Base-by-base conservation (phyloP, 2,329 filamentous ascomycete species). In the Scopulariopsis brevicaulis region DNA sequence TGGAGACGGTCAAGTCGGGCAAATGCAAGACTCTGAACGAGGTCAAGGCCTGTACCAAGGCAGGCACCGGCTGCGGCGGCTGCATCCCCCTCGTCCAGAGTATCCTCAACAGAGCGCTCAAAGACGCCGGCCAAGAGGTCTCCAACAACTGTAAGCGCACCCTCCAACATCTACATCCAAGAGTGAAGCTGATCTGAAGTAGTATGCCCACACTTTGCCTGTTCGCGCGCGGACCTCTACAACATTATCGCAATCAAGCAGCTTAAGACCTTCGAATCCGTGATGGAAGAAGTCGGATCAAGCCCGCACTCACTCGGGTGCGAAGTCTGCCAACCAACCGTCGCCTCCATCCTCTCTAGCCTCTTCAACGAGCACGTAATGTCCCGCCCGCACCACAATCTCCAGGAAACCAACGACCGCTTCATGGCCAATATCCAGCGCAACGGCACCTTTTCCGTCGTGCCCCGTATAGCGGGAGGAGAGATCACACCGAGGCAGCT, bases 21-120 rank as follows among this genome's bases (percentile, higher is more conserved):
- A 84, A 80, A 2, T 95, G 90, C 77, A 94, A 88, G 67, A 86
- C 87, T 25, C 81, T 96, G 52, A 86, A 84, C 56, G 87, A 93
- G 58, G 79, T 96, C 67, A 96, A 96, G 71, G 82, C 87, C 1
- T 95, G 90, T 74, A 96, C 91, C n/a, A 96, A 96, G 70, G 90
- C 90, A n/a, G 91, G 91, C 48, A 96, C 89, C 0, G 91, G 91
- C 2, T 96, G 91, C 66, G 91, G 90, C 63, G 91, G 91, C 10
- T 96, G 91, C 68, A 84, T 96, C 81, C 90, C 91, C 7, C 80
- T 96, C 5, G 87, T 96, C 2, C 89, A 90, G 58, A 87, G 85
- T 62, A 95, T 96, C 67, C 95, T 96, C 81, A 94, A 92, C 77
- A 86, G 86, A 68, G 86, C 90, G 34, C 92, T 96, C 89, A 77